phyloP scores from a whole-genome alignment of 148 eudicot species.

The Mesembryanthemum crystallinum region DNA sequence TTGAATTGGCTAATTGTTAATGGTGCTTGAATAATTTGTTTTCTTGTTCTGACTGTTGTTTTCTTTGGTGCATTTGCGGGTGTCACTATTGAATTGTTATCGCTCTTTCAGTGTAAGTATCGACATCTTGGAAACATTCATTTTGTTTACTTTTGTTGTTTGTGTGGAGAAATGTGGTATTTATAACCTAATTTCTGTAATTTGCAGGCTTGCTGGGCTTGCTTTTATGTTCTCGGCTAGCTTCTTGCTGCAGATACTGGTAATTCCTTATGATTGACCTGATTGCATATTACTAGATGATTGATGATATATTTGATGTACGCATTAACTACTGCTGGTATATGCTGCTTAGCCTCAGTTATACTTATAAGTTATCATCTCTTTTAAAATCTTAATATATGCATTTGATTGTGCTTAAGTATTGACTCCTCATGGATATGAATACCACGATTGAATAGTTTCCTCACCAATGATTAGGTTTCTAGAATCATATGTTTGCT shows the following conservation, averaged over 20 bases:
- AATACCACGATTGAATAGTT: too few species aligned
- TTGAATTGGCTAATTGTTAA: not conserved
- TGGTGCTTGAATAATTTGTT: slow-evolving; percentile 21
- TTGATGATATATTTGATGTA: slow-evolving; percentile 3
- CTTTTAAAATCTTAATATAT: too few species aligned
- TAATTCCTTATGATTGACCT: slow-evolving; percentile 21
- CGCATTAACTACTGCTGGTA: not conserved
- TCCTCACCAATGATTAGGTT: too few species aligned
- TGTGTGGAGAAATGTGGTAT: not conserved
- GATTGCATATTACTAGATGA: slow-evolving; percentile 5
- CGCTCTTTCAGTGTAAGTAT: slow-evolving; percentile 65
- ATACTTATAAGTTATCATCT: too few species aligned
- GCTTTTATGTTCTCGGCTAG: slow-evolving; percentile 92
- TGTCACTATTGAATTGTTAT: slow-evolving; percentile 1
- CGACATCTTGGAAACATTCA: not conserved
- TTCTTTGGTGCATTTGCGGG: slow-evolving; percentile 14
- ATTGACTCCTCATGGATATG: too few species aligned
- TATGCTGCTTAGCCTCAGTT: not conserved
- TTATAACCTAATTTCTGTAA: slow-evolving; percentile 21
- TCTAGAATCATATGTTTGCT: too few species aligned
- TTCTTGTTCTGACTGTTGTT: slow-evolving; percentile 12
- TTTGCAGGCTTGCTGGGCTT: slow-evolving; percentile 81
- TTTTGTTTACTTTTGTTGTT: not conserved
- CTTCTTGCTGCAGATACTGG: slow-evolving; percentile 78
- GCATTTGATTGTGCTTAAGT: too few species aligned